Evolutionary conservation across 352 stramenopile species (phyloP).

Genomic region (Pythium phragmiticola): DNA sequence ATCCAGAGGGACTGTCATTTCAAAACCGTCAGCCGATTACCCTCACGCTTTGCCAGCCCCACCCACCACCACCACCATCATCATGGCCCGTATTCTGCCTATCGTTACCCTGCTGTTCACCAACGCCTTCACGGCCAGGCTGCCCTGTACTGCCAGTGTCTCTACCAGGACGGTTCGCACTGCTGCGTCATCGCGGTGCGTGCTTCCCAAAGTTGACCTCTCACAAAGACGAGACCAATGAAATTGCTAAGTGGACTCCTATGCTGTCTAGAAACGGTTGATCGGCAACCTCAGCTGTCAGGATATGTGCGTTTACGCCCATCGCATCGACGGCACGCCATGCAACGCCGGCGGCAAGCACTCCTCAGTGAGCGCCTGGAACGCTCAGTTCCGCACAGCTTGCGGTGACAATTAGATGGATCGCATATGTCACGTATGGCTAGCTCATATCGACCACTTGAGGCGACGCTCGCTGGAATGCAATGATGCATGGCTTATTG

Average conservation of each 20-base stretch:
- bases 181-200: conserved; percentile 1
- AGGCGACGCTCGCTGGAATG: too few relatives aligned
- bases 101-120: background rate
- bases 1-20: background rate
- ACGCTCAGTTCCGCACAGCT: conserved; percentile 1
- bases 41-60: background rate
- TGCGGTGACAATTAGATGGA: background rate
- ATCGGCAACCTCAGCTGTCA: background rate
- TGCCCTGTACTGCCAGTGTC: background rate
- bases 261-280: background rate
- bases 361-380: background rate
- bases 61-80: background rate
- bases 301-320: background rate
- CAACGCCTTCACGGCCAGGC: background rate
- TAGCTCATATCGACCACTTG: too few relatives aligned
- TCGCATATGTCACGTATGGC: too few relatives aligned
- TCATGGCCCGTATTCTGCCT: background rate
- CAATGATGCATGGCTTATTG: too few relatives aligned
- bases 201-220: background rate
- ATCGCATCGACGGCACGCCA: background rate
- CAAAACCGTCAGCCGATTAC: background rate
- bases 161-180: conserved; percentile 9
- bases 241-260: background rate
- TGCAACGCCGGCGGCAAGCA: conserved; percentile 4
- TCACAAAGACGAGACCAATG: background rate